Base-by-base conservation (phyloP, 179 eudicot species). In the Spergularia azorica region DNA sequence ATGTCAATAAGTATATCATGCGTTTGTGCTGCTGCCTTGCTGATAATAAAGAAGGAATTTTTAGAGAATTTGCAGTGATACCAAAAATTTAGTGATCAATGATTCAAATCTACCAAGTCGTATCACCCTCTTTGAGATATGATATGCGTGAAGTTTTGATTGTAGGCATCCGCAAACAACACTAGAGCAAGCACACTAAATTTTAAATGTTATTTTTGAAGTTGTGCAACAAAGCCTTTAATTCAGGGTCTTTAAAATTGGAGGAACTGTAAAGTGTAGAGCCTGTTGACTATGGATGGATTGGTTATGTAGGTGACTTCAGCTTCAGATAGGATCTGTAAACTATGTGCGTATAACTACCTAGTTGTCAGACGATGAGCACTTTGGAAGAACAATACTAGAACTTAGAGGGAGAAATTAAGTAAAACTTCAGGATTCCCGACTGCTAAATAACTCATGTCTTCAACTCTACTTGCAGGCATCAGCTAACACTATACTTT, bases 401-500 rank as follows among this genome's bases (percentile, higher is more conserved):
- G 65, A 61, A 4, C 65, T 38, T 60, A 21, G 32, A 18, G 63
- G 20, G 17, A 18, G 18, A 21, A 60, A 9, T 58, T 21, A 17
- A 60, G 26, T 60, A 20, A 26, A 18, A 3, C 2, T 5, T 18
- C 7, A 39, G 4, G 39, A 51, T 15, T 58, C 32, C 43, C 1
- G 61, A n/a, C 32, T 39, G 39, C 4, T 5, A 50, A 63, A 4
- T 67, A 32, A 59, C 58, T 16, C 67, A 6, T 48, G 65, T 52
- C 8, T 55, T 51, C 39, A 16, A 60, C 54, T 38, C 52, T n/a
- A 26, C 62, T 79, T 82, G 74, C 97, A 95, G 98, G 98, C 98
- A 70, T 93, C 94, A 60, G 97, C 97, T 73, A 93, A 95, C 79
- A 95, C 93, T 72, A 86, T 91, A 82, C 87, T 93, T 21, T 93